Evolutionary conservation across 768 basidiomycete genomes (phyloP).

Genomic region (Leccinum disarticulatum): DNA sequence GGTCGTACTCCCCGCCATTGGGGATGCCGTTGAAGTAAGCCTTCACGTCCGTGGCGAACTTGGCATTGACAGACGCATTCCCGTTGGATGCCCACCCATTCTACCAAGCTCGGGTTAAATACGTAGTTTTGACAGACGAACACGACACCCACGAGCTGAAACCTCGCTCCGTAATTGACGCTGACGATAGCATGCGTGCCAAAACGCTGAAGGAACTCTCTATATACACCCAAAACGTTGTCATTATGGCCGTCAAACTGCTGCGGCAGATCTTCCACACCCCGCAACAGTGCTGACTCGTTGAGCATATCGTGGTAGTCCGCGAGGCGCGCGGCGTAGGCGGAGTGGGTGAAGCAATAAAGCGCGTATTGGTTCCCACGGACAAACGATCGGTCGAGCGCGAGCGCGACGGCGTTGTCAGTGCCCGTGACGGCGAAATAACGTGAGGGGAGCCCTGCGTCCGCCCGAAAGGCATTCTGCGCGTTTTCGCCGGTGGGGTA

Average conservation of each 20-base stretch:
- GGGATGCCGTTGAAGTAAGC: constrained; percentile 6
- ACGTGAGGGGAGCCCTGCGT: not conserved
- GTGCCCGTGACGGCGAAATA: constrained; percentile 8
- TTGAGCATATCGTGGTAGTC: constrained; percentile 7
- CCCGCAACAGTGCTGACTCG: not conserved
- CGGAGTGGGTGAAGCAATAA: constrained; percentile 1
- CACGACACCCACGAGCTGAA: constrained; percentile 1
- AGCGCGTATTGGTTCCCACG: constrained; percentile 3
- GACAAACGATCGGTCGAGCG: not conserved
- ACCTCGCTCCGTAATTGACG: constrained; percentile 6
- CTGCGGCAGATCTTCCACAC: constrained; percentile 3
- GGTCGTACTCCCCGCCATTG: constrained; percentile 3
- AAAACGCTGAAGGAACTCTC: constrained; percentile 1
- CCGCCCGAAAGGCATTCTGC: not conserved
- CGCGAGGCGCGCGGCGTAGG: not conserved
- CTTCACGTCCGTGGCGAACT: constrained; percentile 3
- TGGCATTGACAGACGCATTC: not conserved
- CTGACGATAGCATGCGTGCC: constrained; percentile 3
- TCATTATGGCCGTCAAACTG: not conserved
- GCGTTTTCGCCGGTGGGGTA: constrained; percentile 1
- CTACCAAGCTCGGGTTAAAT: not conserved
- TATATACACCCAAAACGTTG: not conserved
- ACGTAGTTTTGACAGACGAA: not conserved
- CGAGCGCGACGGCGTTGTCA: not conserved
- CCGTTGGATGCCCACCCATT: constrained; percentile 6